Evolutionary conservation across 257 asterid genomes (phyloP).

Genomic region (Plantago ovata): DNA sequence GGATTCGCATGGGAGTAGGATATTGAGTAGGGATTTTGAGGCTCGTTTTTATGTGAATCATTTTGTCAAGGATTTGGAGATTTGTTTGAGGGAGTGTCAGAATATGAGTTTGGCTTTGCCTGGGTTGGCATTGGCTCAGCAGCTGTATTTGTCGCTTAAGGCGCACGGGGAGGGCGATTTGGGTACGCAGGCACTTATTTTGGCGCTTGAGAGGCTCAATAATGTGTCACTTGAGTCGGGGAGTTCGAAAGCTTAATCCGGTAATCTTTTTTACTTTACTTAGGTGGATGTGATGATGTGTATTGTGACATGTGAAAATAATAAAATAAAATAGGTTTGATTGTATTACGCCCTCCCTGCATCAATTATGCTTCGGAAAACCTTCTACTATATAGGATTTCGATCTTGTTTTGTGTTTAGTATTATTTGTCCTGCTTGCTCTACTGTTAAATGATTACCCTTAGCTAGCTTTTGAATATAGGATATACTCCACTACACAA

Average conservation of each 20-base stretch:
- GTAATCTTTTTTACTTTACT: slow-evolving; percentile 14
- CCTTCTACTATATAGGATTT: no score
- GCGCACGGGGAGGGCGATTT: slow-evolving; percentile 86
- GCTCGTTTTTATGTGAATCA: slow-evolving; percentile 93
- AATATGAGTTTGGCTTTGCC: slow-evolving; percentile 86
- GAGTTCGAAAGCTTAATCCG: slow-evolving; percentile 17
- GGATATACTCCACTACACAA: no score
- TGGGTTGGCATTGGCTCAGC: slow-evolving; percentile 88
- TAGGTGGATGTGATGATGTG: background rate
- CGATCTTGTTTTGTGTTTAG: no score
- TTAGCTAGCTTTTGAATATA: no score
- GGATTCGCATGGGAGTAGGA: slow-evolving; percentile 76
- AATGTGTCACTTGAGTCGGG: slow-evolving; percentile 40
- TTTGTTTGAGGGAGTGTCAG: slow-evolving; percentile 88
- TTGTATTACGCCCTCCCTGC: no score
- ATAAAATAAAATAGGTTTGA: background rate
- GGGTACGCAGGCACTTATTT: slow-evolving; percentile 85
- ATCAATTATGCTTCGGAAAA: no score
- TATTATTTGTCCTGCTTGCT: no score
- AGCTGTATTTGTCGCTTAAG: slow-evolving; percentile 76
- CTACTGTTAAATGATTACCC: no score
- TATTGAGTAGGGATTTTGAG: slow-evolving; percentile 66
- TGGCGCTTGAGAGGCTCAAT: slow-evolving; percentile 82
- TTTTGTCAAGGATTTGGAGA: slow-evolving; percentile 94
- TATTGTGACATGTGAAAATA: background rate